Percentiles rank a stretch among this genome's conserved stretches.
These are phyloP conservation scores for Helichrysum umbraculigerum DNA, from an alignment of 129 eudicot species.

Conservation along the genomic window DNA sequence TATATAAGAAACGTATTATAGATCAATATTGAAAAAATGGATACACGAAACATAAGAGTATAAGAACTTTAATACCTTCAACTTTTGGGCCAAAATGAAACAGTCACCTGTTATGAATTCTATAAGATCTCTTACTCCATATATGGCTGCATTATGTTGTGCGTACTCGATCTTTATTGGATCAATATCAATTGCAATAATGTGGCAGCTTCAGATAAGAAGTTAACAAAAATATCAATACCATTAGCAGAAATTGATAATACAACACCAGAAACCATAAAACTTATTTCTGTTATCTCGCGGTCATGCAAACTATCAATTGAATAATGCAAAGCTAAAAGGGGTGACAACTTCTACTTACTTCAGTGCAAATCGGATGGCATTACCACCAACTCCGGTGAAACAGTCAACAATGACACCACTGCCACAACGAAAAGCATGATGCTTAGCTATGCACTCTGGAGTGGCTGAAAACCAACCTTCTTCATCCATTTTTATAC, in stretches of 20 bases:
- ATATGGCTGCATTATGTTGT: conserved; percentile 77
- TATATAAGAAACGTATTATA: not conserved
- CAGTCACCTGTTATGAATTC: conserved; percentile 81
- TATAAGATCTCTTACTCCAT: conserved; percentile 73
- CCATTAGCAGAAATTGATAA: not conserved
- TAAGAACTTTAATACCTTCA: conserved; percentile 52
- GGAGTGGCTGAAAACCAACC: conserved; percentile 99
- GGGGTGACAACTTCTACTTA: conserved; percentile 27
- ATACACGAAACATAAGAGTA: not conserved
- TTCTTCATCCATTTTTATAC: conserved; percentile 90
- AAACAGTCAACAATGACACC: conserved; percentile 74
- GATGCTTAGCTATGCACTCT: conserved; percentile 81
- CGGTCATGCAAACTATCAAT: not conserved
- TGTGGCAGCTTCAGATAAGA: conserved; percentile 50
- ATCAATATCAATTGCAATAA: conserved; percentile 91
- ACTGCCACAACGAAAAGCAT: conserved; percentile 76
- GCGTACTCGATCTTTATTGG: conserved; percentile 85
- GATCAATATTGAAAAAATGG: not conserved
- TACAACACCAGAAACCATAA: not conserved
- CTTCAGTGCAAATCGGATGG: conserved; percentile 82
- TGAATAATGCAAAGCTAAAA: not conserved
- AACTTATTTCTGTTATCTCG: not conserved
- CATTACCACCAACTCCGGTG: conserved; percentile 96
- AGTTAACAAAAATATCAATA: not conserved
- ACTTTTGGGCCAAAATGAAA: conserved; percentile 62